Evolutionary conservation across 306 rosid genomes (phyloP), one percentile per base, ranked within the genome.

Genomic region (Heteromeles arbutifolia): DNA sequence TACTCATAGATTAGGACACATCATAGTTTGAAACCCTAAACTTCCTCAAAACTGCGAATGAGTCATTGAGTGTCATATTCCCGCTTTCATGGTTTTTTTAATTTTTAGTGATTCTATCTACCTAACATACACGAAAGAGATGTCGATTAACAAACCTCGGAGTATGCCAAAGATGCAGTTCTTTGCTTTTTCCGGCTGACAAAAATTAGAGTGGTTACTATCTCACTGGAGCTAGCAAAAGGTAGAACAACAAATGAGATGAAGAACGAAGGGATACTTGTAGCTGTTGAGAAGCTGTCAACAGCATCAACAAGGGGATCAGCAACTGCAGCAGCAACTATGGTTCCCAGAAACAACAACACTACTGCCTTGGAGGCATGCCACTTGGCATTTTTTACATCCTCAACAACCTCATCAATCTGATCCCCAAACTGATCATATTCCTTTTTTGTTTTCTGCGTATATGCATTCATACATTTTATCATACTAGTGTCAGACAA

Each of bases 361-460:
- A 65, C 11, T 21, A 19, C 70, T 66, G 82, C 74, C 67, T 79
- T 73, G 15, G 25, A 52, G 28, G 41, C 48, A 21, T 15, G 22
- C 85, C 85, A 67, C 21, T 34, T 78, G 13, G 77, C 81, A 72
- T 78, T 67, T 39, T 70, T 45, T n/a, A 73, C 73, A 2, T 58
- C 57, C 61, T 77, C 87, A 39, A 70, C 68, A 13, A 69, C 52
- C 84, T 84, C 87, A 69, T 79, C 86, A 34, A 14, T 70, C 17
- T 76, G 77, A 69, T 70, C 84, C 32, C 59, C 58, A 25, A 44
- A 34, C 21, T 34, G 56, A 11, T 70, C 76, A 61, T 65, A 67
- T 22, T 82, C 82, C 62, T 41, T 45, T 50, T 24, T 65, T 37
- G 78, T 74, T 76, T 69, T 57, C 86, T 85, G 80, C 65, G 43